Conservation (phyloP, 108 stramenopile genomes). For the Cyclotella distinguenda region DNA sequence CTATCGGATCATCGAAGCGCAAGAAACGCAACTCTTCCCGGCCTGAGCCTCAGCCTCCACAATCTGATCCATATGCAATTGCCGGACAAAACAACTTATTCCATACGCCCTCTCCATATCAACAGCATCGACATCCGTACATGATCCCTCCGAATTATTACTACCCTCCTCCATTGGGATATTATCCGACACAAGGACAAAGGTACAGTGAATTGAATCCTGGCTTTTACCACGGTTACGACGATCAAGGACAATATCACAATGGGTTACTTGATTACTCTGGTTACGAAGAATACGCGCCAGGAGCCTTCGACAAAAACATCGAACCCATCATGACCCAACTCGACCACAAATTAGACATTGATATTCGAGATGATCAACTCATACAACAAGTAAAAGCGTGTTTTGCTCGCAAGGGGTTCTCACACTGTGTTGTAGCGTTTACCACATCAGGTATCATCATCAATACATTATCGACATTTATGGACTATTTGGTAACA, state of each 20-base stretch:
- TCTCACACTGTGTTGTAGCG: constrained; percentile 76
- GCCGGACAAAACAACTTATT: too few relatives aligned
- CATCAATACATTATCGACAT: constrained; percentile 88
- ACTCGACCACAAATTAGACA: constrained; percentile 77
- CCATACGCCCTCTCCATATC: background rate
- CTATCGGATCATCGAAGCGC: too few relatives aligned
- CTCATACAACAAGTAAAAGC: constrained; percentile 72
- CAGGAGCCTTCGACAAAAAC: constrained; percentile 47
- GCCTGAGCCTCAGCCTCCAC: background rate
- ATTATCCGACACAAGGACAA: constrained; percentile 14
- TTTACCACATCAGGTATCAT: constrained; percentile 86
- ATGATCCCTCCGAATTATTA: constrained; percentile 18
- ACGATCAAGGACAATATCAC: constrained; percentile 44
- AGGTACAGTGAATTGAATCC: constrained; percentile 16
- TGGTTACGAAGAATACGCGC: constrained; percentile 24
- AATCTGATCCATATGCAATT: too few relatives aligned
- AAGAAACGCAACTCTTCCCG: background rate
- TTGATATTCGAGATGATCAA: constrained; percentile 89
- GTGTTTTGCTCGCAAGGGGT: constrained; percentile 77
- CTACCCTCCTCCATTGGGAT: constrained; percentile 16
- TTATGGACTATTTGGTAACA: constrained; percentile 88
- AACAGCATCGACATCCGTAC: constrained; percentile 11
- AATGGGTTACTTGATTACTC: constrained; percentile 39
- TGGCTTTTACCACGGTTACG: constrained; percentile 46
- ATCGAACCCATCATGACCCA: constrained; percentile 81